Conservation (phyloP, 345 rosid species). For the Jatropha curcas region DNA sequence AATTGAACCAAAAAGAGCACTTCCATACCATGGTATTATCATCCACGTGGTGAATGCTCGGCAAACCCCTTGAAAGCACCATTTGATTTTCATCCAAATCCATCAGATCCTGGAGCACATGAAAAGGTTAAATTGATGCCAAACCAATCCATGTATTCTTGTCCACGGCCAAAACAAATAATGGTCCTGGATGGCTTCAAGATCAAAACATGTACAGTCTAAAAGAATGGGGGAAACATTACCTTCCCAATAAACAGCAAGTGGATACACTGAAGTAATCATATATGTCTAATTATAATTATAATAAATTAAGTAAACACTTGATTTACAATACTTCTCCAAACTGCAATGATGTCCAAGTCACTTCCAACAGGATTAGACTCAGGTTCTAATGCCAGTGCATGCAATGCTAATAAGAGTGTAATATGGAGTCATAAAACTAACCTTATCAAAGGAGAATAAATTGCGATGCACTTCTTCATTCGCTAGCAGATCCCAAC, state of each 20-base stretch:
- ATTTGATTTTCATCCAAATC: constrained; percentile 68
- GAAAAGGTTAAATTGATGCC: constrained; percentile 6
- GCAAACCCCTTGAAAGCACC: constrained; percentile 69
- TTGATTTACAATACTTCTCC: neutral
- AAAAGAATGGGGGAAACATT: neutral
- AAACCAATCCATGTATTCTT: constrained; percentile 11
- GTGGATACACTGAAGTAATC: neutral
- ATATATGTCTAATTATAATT: neutral
- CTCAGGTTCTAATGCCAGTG: neutral
- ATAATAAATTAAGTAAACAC: neutral
- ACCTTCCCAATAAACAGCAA: constrained; percentile 9
- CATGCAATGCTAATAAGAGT: constrained; percentile 6
- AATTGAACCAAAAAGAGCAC: constrained; percentile 10
- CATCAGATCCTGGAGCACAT: constrained; percentile 69
- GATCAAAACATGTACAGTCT: constrained; percentile 4
- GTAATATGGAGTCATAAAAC: constrained; percentile 13
- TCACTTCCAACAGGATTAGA: neutral
- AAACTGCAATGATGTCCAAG: neutral
- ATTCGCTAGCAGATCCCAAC: constrained; percentile 73
- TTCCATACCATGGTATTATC: constrained; percentile 68
- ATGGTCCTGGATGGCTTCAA: neutral
- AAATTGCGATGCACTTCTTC: constrained; percentile 55
- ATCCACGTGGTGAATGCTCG: constrained; percentile 74
- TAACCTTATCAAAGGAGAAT: constrained; percentile 79
- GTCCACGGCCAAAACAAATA: constrained; percentile 1